These are phyloP conservation scores for Cladosporium cucumerinum DNA, from an alignment of 2,329 filamentous ascomycete species.

Conservation along the genomic window DNA sequence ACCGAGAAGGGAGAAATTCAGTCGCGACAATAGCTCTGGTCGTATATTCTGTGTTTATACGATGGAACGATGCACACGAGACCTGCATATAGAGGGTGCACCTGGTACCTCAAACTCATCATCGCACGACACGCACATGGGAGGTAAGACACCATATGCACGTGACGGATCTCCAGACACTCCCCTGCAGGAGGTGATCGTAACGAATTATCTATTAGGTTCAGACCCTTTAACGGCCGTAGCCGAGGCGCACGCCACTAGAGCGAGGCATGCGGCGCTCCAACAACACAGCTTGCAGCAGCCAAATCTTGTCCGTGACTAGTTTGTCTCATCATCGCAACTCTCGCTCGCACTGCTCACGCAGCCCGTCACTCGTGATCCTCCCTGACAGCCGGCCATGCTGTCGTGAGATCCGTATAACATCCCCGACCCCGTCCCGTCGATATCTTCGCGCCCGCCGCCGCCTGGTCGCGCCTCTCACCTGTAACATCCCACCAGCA, in stretches of 20 bases:
- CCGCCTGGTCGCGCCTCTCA: neutral
- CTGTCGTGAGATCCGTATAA: neutral
- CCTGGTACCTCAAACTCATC: neutral
- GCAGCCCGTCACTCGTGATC: constrained; percentile 10
- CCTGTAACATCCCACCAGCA: constrained; percentile 33
- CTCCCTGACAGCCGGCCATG: neutral
- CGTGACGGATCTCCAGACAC: neutral
- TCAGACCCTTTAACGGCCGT: neutral
- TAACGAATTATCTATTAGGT: neutral
- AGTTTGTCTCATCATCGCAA: neutral
- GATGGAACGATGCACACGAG: neutral
- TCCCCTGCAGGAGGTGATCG: neutral
- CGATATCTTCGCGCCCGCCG: neutral
- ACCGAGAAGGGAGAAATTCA: neutral
- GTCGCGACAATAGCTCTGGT: neutral
- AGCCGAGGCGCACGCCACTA: constrained; percentile 1
- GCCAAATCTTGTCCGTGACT: constrained; percentile 1
- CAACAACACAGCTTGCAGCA: constrained; percentile 1
- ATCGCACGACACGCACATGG: neutral
- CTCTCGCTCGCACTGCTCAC: neutral
- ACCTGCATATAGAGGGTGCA: neutral
- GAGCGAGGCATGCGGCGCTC: neutral
- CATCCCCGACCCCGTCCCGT: neutral
- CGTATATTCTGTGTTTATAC: neutral
- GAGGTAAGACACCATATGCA: neutral